phyloP scores from a whole-genome alignment of 2,329 filamentous ascomycete species.

The Verticillium nubilum region DNA sequence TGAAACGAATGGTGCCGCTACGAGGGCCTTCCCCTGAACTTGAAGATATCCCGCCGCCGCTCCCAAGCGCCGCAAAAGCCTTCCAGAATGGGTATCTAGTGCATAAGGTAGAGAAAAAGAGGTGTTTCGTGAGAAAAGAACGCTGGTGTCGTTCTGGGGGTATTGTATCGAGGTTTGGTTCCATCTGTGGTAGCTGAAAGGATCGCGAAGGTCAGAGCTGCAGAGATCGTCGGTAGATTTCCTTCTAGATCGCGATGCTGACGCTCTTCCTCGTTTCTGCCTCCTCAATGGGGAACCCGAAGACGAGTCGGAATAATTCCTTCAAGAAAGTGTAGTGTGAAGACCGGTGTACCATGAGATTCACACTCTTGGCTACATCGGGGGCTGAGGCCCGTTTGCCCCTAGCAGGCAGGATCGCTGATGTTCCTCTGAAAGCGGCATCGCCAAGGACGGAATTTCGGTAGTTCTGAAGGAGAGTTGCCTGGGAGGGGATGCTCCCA shows the following conservation, averaged over 20 bases:
- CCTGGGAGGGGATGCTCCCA: slow-evolving; percentile 65
- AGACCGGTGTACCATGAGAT: slow-evolving; percentile 64
- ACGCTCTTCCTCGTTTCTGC: slow-evolving; percentile 61
- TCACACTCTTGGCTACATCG: slow-evolving; percentile 78
- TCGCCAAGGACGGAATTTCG: slow-evolving; percentile 74
- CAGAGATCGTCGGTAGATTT: background rate
- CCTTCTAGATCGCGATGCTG: slow-evolving; percentile 48
- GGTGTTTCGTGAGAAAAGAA: background rate
- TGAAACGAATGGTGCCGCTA: slow-evolving; percentile 8
- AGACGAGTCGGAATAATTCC: slow-evolving; percentile 79
- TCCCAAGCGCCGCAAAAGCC: slow-evolving; percentile 7
- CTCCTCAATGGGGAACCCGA: slow-evolving; percentile 79
- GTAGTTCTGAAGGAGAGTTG: slow-evolving; percentile 69
- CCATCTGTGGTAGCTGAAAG: background rate
- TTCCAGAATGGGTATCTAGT: slow-evolving; percentile 16
- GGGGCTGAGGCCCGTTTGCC: slow-evolving; percentile 58
- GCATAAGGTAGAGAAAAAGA: background rate
- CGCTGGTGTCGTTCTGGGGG: background rate
- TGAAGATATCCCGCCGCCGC: background rate
- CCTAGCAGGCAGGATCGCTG: slow-evolving; percentile 46
- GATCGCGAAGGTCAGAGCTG: background rate
- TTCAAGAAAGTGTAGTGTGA: slow-evolving; percentile 73
- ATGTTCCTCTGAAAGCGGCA: slow-evolving; percentile 52
- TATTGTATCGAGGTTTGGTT: background rate
- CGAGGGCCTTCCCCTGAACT: background rate